These are phyloP conservation scores for Lepidium didymum DNA, from an alignment of 345 rosid species.

Conservation along the genomic window DNA sequence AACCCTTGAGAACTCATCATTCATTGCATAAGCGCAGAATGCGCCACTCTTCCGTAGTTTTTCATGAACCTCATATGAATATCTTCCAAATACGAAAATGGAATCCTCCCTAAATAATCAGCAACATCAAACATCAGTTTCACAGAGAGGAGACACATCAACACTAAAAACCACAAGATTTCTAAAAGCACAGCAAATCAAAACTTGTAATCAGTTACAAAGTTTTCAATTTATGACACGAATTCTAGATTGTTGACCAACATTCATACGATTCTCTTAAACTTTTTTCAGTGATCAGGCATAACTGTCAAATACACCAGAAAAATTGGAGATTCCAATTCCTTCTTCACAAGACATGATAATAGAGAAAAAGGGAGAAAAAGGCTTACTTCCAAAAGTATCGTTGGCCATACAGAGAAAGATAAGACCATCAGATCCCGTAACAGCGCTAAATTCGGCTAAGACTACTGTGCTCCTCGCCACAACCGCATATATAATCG, in stretches of 20 bases:
- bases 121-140: not conserved
- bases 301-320: not conserved
- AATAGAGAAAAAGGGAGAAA: not conserved
- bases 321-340: not conserved
- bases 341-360: not conserved
- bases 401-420: constrained; percentile 98
- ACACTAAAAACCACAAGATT: not conserved
- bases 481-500: constrained; percentile 85
- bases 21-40: constrained; percentile 86
- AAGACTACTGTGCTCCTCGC: constrained; percentile 88
- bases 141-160: not conserved
- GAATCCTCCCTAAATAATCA: constrained; percentile 67
- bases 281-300: not conserved
- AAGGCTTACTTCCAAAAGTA: constrained; percentile 73
- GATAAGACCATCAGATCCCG: constrained; percentile 87
- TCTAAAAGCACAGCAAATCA: not conserved
- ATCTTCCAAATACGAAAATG: constrained; percentile 96
- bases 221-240: no score
- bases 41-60: constrained; percentile 82
- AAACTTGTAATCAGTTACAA: not conserved
- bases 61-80: constrained; percentile 96
- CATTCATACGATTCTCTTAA: no score
- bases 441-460: constrained; percentile 95
- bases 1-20: constrained; percentile 97
- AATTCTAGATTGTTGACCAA: not conserved